phyloP scores from a whole-genome alignment of 1,284 basidiomycete species.

The Tilletia setariae region DNA sequence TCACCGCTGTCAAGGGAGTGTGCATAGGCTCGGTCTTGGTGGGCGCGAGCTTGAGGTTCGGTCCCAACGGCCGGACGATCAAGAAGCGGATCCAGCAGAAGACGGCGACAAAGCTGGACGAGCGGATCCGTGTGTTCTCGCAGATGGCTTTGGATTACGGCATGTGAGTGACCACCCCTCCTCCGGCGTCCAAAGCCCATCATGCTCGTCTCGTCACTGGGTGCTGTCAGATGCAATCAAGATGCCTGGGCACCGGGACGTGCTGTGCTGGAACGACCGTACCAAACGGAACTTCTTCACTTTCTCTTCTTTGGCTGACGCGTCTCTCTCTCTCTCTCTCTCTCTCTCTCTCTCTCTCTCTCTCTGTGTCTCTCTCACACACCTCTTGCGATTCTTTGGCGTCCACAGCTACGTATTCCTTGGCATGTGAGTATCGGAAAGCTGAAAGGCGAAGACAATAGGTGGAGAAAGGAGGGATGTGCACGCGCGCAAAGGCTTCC shows the following conservation, averaged over 20 bases:
- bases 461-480: too few species aligned
- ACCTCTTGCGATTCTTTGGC: too few species aligned
- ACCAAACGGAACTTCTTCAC: too few species aligned
- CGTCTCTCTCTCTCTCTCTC: background rate
- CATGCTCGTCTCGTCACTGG: too few species aligned
- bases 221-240: too few species aligned
- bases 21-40: background rate
- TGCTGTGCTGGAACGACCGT: too few species aligned
- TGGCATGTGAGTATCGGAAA: slow-evolving; percentile 13
- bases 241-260: too few species aligned
- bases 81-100: slow-evolving; percentile 12
- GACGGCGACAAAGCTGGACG: slow-evolving; percentile 4
- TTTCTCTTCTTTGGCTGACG: slow-evolving; percentile 1
- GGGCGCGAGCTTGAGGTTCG: background rate
- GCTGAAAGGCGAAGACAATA: too few species aligned
- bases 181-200: too few species aligned
- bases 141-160: background rate
- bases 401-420: slow-evolving; percentile 1
- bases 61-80: background rate
- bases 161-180: background rate
- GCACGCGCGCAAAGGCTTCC: too few species aligned
- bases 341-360: background rate
- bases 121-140: background rate
- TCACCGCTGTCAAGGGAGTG: background rate
- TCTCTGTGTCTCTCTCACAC: background rate